Evolutionary conservation across 176 grass and related monocot genomes (phyloP).

Genomic region (Oryza meyeriana): DNA sequence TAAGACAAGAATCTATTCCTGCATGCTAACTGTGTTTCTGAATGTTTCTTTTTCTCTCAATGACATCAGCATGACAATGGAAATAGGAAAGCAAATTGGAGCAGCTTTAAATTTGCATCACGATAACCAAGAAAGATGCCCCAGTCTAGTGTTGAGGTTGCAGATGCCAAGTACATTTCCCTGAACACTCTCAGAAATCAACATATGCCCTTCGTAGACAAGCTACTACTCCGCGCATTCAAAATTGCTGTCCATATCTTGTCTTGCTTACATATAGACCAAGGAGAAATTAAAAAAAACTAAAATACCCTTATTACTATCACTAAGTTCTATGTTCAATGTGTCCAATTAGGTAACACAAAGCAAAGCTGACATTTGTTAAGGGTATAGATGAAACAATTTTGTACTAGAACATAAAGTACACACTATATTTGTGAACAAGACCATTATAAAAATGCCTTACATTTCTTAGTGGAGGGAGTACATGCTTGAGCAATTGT

Average conservation of each 20-base stretch:
- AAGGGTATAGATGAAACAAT: not conserved
- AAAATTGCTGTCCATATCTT: too few species aligned
- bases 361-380: too few species aligned
- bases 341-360: too few species aligned
- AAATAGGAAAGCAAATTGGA: conserved; percentile 33
- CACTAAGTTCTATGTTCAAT: too few species aligned
- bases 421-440: not conserved
- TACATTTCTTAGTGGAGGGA: not conserved
- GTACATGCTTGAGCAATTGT: not conserved
- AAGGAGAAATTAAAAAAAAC: too few species aligned
- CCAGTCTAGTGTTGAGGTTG: not conserved
- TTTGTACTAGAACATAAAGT: not conserved
- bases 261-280: too few species aligned
- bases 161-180: conserved; percentile 1
- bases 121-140: not conserved
- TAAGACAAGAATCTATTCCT: conserved; percentile 4
- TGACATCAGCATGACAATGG: conserved; percentile 39
- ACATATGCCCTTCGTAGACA: conserved; percentile 9
- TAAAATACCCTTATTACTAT: too few species aligned
- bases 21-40: not conserved
- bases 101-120: conserved; percentile 10
- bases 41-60: conserved; percentile 12
- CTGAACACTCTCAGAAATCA: not conserved
- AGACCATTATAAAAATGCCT: not conserved
- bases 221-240: too few species aligned